Conservation (phyloP, 169 alveolate genomes). For the Babesia divergens region DNA sequence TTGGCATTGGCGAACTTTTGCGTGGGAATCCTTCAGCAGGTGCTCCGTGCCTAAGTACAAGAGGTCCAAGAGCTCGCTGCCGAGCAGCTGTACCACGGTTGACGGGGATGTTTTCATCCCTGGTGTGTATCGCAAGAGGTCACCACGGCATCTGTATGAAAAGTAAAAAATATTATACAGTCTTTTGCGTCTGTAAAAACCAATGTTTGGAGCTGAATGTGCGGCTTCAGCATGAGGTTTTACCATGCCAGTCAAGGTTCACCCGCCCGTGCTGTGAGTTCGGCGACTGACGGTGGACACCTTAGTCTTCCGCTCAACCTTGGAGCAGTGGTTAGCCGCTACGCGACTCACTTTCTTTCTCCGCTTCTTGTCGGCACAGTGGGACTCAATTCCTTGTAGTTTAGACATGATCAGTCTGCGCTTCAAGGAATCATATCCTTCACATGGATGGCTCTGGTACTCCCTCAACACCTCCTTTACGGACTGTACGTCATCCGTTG, state of each 20-base stretch:
- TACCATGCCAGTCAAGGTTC: no score
- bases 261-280: neutral
- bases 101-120: neutral
- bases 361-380: neutral
- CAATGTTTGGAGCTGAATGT: no score
- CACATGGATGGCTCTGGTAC: neutral
- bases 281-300: neutral
- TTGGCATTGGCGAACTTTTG: neutral
- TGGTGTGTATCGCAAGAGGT: no score
- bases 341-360: neutral
- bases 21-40: neutral
- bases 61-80: slow-evolving; percentile 20
- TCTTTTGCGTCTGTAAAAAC: neutral
- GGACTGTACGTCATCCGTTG: neutral
- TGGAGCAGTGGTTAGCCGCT: neutral
- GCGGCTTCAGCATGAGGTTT: no score
- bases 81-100: slow-evolving; percentile 13
- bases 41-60: slow-evolving; percentile 18
- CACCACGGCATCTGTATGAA: no score
- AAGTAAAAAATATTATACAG: no score
- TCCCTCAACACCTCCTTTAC: neutral
- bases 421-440: slow-evolving; percentile 3
- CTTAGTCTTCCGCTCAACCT: neutral
- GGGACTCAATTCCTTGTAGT: neutral
- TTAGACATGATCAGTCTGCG: slow-evolving; percentile 3